Conservation (phyloP, 2,329 filamentous ascomycete species). For the Pezicula carpinea region DNA sequence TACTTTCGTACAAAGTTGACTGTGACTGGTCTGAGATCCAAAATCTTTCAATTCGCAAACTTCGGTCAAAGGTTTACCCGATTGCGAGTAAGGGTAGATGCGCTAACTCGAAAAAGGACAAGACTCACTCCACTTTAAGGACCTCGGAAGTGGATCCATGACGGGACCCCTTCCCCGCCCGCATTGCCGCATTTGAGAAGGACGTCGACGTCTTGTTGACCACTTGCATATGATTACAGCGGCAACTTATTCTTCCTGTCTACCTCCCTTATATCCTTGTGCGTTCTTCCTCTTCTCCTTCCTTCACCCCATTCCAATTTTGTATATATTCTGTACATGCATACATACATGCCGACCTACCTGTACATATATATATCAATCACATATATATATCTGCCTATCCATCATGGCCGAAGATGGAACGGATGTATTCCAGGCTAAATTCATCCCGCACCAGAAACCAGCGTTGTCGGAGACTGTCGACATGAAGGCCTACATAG, state of each 20-base stretch:
- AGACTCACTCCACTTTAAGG: too few relatives aligned
- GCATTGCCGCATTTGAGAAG: too few relatives aligned
- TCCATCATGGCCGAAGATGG: constrained; percentile 13
- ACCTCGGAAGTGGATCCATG: neutral
- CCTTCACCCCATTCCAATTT: neutral
- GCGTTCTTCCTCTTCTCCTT: constrained; percentile 3
- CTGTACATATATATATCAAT: neutral
- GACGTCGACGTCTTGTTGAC: too few relatives aligned
- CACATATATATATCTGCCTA: neutral
- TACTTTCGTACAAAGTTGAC: too few relatives aligned
- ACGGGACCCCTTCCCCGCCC: neutral
- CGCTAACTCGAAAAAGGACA: too few relatives aligned
- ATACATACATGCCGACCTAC: neutral
- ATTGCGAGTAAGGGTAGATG: too few relatives aligned
- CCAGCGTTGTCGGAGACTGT: constrained; percentile 30
- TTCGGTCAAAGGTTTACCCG: too few relatives aligned
- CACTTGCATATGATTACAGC: neutral
- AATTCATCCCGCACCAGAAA: constrained; percentile 29
- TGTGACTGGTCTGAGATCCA: too few relatives aligned
- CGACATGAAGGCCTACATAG: constrained; percentile 48
- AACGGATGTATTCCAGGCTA: constrained; percentile 27
- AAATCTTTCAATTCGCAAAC: too few relatives aligned
- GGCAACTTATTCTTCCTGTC: neutral
- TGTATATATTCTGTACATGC: neutral
- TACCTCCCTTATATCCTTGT: neutral